Evolutionary conservation across 495 filamentous ascomycete genomes (phyloP).

Genomic region (Podospora pseudopauciseta): DNA sequence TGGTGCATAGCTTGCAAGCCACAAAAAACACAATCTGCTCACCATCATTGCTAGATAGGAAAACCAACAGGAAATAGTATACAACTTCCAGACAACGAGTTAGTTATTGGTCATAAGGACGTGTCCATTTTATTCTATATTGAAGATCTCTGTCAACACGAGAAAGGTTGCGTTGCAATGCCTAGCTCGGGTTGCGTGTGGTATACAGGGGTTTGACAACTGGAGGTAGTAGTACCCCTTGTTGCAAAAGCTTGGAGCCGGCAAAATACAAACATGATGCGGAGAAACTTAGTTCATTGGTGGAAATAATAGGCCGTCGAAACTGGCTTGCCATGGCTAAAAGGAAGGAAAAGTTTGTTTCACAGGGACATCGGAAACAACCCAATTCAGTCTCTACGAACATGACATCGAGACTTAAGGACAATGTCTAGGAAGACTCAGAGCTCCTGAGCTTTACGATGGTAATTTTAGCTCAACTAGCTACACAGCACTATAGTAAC

Average conservation of each 20-base stretch:
- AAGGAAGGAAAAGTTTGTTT: neutral
- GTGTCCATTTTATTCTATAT: neutral
- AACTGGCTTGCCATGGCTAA: slow-evolving; percentile 2
- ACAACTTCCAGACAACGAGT: neutral
- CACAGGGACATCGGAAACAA: neutral
- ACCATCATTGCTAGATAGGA: neutral
- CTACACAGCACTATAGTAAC: neutral
- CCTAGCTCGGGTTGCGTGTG: neutral
- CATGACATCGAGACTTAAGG: neutral
- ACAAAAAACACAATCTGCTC: neutral
- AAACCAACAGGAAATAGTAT: neutral
- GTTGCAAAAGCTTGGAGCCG: slow-evolving; percentile 1
- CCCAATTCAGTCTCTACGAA: neutral
- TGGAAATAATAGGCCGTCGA: slow-evolving; percentile 1
- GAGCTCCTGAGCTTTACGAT: neutral
- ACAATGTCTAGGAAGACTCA: neutral
- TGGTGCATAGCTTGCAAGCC: neutral
- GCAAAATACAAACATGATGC: slow-evolving; percentile 2
- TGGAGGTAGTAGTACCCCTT: neutral
- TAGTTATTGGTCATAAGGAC: neutral
- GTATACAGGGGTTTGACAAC: neutral
- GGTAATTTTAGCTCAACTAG: neutral
- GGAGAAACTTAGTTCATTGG: slow-evolving; percentile 2
- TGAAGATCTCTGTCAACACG: neutral
- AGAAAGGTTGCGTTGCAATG: neutral